Conservation (phyloP, 2,329 filamentous ascomycete genomes). For the Stemphylium beticola region DNA sequence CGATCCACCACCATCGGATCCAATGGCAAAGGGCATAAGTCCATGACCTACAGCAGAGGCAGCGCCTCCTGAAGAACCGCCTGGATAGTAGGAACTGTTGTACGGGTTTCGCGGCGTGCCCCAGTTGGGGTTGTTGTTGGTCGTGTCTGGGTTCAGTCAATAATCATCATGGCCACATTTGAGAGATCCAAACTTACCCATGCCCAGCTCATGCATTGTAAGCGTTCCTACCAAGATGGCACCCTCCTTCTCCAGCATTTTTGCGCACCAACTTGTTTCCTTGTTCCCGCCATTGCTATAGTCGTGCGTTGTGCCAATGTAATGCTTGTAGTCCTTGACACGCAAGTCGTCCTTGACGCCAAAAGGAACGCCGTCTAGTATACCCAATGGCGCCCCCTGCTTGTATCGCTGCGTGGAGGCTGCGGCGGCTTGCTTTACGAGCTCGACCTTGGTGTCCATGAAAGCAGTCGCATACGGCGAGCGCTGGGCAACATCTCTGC, state of each 20-base stretch:
- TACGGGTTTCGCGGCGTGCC: slow-evolving; percentile 81
- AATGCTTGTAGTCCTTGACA: slow-evolving; percentile 72
- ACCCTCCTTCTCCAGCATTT: slow-evolving; percentile 74
- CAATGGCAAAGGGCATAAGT: slow-evolving; percentile 75
- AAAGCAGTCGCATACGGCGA: slow-evolving; percentile 75
- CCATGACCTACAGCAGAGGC: slow-evolving; percentile 74
- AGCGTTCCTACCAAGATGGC: slow-evolving; percentile 78
- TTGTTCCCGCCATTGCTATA: slow-evolving; percentile 56
- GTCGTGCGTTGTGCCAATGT: slow-evolving; percentile 68
- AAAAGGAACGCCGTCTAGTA: slow-evolving; percentile 82
- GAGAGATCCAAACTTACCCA: slow-evolving; percentile 55
- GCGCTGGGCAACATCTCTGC: slow-evolving; percentile 60
- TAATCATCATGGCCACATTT: not conserved
- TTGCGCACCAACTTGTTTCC: slow-evolving; percentile 72
- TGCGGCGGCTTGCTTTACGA: slow-evolving; percentile 70
- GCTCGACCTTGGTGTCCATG: slow-evolving; percentile 68
- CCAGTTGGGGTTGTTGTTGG: slow-evolving; percentile 78
- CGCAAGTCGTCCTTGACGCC: slow-evolving; percentile 83
- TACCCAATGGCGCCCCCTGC: slow-evolving; percentile 67
- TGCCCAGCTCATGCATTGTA: slow-evolving; percentile 80
- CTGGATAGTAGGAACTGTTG: slow-evolving; percentile 77
- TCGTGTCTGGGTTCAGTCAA: slow-evolving; percentile 63
- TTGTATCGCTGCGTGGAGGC: slow-evolving; percentile 77
- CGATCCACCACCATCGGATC: slow-evolving; percentile 74
- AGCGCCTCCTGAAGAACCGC: slow-evolving; percentile 79